phyloP scores from a whole-genome alignment of 805 yeast species.

The Ogataea nitratoaversa region DNA sequence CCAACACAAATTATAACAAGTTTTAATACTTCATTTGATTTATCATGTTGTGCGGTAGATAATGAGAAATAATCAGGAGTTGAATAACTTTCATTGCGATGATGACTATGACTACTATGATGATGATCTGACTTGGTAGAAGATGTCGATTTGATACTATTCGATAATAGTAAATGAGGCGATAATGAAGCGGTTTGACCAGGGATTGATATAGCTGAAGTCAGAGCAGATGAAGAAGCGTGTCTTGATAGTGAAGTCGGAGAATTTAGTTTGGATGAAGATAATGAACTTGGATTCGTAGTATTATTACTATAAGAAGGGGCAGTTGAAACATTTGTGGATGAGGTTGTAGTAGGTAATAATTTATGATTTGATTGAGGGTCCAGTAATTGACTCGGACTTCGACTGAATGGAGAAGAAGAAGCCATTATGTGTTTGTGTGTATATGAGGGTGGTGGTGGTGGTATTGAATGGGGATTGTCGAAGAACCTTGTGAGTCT shows the following conservation, averaged over 20 bases:
- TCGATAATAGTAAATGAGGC: conserved; percentile 1
- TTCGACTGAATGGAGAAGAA: background rate
- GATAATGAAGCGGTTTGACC: conserved; percentile 24
- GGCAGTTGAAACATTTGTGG: background rate
- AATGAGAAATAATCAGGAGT: conserved; percentile 1
- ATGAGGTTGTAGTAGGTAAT: background rate
- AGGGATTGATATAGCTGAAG: conserved; percentile 25
- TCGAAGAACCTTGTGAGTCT: too few species aligned
- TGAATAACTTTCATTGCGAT: background rate
- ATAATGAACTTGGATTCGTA: conserved; percentile 16
- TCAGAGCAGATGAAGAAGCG: conserved; percentile 20
- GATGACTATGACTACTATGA: background rate
- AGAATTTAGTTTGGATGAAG: conserved; percentile 22
- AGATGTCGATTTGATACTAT: background rate
- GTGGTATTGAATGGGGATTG: too few species aligned
- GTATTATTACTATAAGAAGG: conserved; percentile 4
- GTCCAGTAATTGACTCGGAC: background rate
- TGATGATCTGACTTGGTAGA: background rate
- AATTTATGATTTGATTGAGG: background rate
- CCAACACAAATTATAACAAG: conserved; percentile 71
- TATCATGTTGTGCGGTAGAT: conserved; percentile 5
- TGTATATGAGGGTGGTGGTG: too few species aligned
- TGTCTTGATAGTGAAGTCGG: conserved; percentile 19
- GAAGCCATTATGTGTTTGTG: too few species aligned
- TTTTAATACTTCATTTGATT: conserved; percentile 33